phyloP scores from a whole-genome alignment of 345 rosid genomes.

The Excoecaria agallocha region DNA sequence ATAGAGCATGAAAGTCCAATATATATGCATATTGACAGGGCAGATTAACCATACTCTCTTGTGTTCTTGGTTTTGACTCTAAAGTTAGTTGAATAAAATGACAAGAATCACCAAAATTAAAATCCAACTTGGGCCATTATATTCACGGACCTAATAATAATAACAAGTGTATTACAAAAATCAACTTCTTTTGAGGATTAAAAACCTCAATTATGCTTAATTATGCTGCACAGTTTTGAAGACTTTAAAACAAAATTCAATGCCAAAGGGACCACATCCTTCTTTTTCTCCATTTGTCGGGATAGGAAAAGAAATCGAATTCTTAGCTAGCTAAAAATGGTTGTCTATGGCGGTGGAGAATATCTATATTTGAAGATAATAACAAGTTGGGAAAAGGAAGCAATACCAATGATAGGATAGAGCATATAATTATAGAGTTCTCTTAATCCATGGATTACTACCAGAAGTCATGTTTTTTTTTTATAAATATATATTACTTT shows the following conservation, averaged over 20 bases:
- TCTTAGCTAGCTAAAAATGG: slow-evolving; percentile 25
- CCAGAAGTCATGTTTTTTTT: slow-evolving; percentile 19
- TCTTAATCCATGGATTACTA: not conserved
- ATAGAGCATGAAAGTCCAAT: too few species aligned
- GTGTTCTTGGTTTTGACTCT: too few species aligned
- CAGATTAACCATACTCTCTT: too few species aligned
- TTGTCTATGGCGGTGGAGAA: slow-evolving; percentile 35
- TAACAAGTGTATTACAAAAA: too few species aligned
- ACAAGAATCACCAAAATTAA: too few species aligned
- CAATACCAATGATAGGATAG: slow-evolving; percentile 17
- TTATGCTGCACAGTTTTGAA: not conserved
- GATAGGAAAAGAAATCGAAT: not conserved
- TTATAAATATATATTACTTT: not conserved
- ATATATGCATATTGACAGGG: too few species aligned
- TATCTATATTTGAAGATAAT: slow-evolving; percentile 7
- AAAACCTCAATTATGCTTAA: too few species aligned
- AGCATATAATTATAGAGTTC: slow-evolving; percentile 2
- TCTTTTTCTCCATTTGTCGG: not conserved
- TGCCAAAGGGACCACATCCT: slow-evolving; percentile 15
- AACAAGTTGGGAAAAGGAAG: slow-evolving; percentile 9
- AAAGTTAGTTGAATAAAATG: too few species aligned
- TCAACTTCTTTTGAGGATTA: too few species aligned
- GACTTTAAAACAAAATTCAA: too few species aligned
- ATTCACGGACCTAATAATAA: too few species aligned
- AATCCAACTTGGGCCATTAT: too few species aligned